Evolutionary conservation across 148 eudicot genomes (phyloP).

Genomic region (Vaccinium corymbosum): DNA sequence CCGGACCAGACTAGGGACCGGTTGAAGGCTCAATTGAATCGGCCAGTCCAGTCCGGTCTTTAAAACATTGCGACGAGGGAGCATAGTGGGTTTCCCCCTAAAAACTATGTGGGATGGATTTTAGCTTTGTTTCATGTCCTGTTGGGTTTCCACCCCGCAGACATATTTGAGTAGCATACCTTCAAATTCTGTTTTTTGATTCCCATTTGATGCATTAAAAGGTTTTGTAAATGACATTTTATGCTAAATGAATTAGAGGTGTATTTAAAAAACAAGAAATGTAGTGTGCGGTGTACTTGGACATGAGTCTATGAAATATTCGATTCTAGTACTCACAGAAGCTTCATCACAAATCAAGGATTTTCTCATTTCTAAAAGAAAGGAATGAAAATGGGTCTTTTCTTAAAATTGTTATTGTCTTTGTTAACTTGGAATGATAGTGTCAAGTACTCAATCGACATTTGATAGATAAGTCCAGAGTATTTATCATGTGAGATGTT

Average conservation of each 20-base stretch:
- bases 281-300: neutral
- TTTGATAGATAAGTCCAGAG: neutral
- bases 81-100: too few species aligned
- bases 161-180: neutral
- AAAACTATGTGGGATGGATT: neutral
- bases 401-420: neutral
- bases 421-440: neutral
- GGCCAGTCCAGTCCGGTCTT: too few species aligned
- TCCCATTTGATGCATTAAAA: neutral
- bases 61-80: too few species aligned
- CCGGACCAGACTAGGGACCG: too few species aligned
- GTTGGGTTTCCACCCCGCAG: neutral
- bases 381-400: neutral
- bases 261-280: neutral
- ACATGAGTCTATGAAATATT: neutral
- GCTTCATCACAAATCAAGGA: neutral
- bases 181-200: neutral
- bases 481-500: neutral
- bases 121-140: neutral
- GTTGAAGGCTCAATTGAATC: too few species aligned
- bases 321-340: neutral
- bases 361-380: neutral
- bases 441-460: neutral
- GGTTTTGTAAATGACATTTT: neutral
- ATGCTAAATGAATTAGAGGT: neutral